A percentile compares a stretch with the other conserved stretches of the same genome.
phyloP scores from a whole-genome alignment of 345 rosid species.

The Xanthoceras sorbifolium region DNA sequence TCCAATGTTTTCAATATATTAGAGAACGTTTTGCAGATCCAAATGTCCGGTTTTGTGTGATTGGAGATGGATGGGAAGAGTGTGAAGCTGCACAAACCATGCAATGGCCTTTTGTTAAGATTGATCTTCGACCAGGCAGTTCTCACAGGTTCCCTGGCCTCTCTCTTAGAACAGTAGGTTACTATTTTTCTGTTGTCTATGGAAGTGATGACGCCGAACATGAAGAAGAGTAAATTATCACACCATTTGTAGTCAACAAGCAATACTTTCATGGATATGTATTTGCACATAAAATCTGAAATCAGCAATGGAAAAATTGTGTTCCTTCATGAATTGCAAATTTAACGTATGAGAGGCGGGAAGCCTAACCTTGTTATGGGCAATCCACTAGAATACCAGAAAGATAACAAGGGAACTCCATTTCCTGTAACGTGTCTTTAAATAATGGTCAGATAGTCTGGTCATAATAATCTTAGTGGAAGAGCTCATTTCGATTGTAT shows the following conservation, averaged over 20 bases:
- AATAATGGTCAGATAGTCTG: not conserved
- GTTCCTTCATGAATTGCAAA: not conserved
- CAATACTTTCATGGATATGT: conserved; percentile 14
- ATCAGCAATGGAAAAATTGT: conserved; percentile 12
- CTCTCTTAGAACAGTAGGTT: conserved; percentile 63
- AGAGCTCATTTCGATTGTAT: not conserved
- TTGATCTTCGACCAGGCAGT: conserved; percentile 61
- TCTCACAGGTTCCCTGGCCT: conserved; percentile 82
- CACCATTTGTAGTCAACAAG: conserved; percentile 8
- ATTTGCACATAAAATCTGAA: conserved; percentile 16
- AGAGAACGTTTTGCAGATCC: conserved; percentile 53
- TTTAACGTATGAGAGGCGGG: not conserved
- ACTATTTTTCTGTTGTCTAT: conserved; percentile 65
- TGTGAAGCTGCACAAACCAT: conserved; percentile 78
- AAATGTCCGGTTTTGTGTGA: conserved; percentile 64
- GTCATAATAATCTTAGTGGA: not conserved
- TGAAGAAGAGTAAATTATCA: conserved; percentile 26
- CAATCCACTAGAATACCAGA: not conserved
- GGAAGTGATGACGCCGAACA: conserved; percentile 40
- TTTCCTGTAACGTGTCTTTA: not conserved
- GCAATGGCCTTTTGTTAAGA: conserved; percentile 88
- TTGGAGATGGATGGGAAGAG: conserved; percentile 94
- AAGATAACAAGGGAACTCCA: not conserved
- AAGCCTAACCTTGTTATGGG: not conserved
- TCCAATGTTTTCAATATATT: conserved; percentile 74